Evolutionary conservation across 768 basidiomycete species (phyloP).

Genomic region (Arthromyces matolae): DNA sequence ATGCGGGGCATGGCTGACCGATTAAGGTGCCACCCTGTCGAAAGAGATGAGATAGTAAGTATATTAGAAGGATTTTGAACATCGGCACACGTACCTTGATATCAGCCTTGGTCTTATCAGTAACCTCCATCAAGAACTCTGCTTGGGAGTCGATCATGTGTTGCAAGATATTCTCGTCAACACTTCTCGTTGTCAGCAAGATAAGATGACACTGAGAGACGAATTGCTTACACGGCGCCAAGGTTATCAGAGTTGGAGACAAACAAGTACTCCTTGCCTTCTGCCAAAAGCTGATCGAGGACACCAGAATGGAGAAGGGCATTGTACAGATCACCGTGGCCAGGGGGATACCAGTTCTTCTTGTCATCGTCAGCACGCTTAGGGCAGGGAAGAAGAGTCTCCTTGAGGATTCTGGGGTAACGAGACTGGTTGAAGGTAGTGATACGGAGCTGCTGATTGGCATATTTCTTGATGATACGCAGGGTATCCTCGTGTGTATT

Average conservation of each 20-base stretch:
- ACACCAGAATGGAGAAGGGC: conserved; percentile 88
- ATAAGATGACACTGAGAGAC: background rate
- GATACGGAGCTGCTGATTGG: conserved; percentile 91
- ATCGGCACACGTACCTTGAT: conserved; percentile 31
- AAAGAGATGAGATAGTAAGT: background rate
- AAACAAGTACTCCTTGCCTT: conserved; percentile 96
- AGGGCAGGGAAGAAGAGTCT: conserved; percentile 82
- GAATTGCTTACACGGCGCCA: conserved; percentile 70
- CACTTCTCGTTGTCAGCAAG: conserved; percentile 35
- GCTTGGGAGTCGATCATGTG: conserved; percentile 80
- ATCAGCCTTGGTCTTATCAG: conserved; percentile 94
- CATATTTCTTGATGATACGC: conserved; percentile 95
- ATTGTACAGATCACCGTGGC: conserved; percentile 95
- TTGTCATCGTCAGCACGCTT: conserved; percentile 79
- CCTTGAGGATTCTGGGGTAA: conserved; percentile 90
- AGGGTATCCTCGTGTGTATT: conserved; percentile 97
- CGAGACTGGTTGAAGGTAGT: conserved; percentile 91
- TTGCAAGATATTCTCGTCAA: conserved; percentile 79
- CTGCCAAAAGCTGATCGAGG: conserved; percentile 81
- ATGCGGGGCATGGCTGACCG: conserved; percentile 28
- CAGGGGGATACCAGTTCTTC: conserved; percentile 93
- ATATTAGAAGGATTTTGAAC: background rate
- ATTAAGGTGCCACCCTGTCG: conserved; percentile 79
- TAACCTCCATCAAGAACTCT: conserved; percentile 94
- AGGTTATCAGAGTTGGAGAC: conserved; percentile 97